Evolutionary conservation across 1,139 yeast species (phyloP).

Genomic region (Zygosaccharomyces pseudobailii): DNA sequence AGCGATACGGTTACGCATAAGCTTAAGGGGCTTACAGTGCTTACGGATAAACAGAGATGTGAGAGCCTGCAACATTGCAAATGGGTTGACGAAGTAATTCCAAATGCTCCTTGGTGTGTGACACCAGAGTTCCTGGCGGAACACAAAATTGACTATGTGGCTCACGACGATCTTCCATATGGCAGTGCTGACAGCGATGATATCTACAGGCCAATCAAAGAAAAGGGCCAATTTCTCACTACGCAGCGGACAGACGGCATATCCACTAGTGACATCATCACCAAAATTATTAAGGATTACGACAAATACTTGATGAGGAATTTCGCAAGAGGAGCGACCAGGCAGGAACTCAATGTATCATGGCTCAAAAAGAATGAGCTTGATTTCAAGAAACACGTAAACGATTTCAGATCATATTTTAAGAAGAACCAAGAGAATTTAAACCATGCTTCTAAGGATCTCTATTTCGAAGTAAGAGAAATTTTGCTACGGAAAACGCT

Average conservation of each 20-base stretch:
- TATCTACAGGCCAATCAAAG: conserved; percentile 87
- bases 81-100: conserved; percentile 97
- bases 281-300: conserved; percentile 89
- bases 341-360: conserved; percentile 91
- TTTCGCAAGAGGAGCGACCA: conserved; percentile 94
- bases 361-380: conserved; percentile 97
- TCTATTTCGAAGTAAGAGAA: conserved; percentile 78
- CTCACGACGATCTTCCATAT: conserved; percentile 95
- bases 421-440: conserved; percentile 65
- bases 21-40: conserved; percentile 87
- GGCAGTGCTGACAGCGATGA: conserved; percentile 85
- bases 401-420: conserved; percentile 81
- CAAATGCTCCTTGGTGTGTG: conserved; percentile 94
- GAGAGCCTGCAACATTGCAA: conserved; percentile 86
- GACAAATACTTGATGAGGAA: conserved; percentile 95
- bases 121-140: conserved; percentile 71
- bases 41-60: conserved; percentile 79
- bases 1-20: conserved; percentile 87
- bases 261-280: conserved; percentile 91
- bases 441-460: conserved; percentile 72
- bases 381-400: conserved; percentile 85
- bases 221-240: conserved; percentile 81
- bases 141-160: conserved; percentile 90
- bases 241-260: conserved; percentile 97
- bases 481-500: conserved; percentile 52